These are phyloP conservation scores for Leccinum pachyderme DNA, from an alignment of 1,284 basidiomycete genomes.

Conservation along the genomic window DNA sequence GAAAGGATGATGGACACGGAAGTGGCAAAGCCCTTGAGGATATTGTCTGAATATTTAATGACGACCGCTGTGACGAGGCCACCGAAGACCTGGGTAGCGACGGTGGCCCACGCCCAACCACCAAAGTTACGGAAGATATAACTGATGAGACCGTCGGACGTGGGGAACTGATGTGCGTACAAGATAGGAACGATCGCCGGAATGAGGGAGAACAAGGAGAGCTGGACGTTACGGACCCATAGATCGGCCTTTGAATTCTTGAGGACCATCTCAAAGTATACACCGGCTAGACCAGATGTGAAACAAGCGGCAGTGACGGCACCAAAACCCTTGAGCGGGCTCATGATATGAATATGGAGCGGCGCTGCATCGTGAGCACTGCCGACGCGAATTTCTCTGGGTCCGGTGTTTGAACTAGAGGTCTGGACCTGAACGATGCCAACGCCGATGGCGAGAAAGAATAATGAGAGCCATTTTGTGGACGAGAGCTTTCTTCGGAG, in stretches of 20 bases:
- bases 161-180: constrained; percentile 42
- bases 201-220: constrained; percentile 73
- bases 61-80: constrained; percentile 89
- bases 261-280: constrained; percentile 83
- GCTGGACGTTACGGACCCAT: constrained; percentile 79
- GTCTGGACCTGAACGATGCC: constrained; percentile 89
- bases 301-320: constrained; percentile 76
- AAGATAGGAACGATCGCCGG: constrained; percentile 74
- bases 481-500: constrained; percentile 72
- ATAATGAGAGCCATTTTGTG: constrained; percentile 81
- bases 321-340: constrained; percentile 60
- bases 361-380: constrained; percentile 54
- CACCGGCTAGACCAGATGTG: constrained; percentile 78
- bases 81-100: constrained; percentile 86
- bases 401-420: constrained; percentile 23
- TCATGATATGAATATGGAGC: constrained; percentile 50
- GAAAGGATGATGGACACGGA: constrained; percentile 91
- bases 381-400: constrained; percentile 41
- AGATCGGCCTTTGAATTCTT: constrained; percentile 69
- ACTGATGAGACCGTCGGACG: constrained; percentile 41
- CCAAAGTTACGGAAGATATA: constrained; percentile 79
- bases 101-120: constrained; percentile 92
- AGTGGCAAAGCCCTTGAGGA: constrained; percentile 94
- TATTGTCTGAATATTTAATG: constrained; percentile 89
- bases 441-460: constrained; percentile 85